These are phyloP conservation scores for Cyberlindnera euphorbiiphila DNA, from an alignment of 805 yeast species.

Conservation along the genomic window DNA sequence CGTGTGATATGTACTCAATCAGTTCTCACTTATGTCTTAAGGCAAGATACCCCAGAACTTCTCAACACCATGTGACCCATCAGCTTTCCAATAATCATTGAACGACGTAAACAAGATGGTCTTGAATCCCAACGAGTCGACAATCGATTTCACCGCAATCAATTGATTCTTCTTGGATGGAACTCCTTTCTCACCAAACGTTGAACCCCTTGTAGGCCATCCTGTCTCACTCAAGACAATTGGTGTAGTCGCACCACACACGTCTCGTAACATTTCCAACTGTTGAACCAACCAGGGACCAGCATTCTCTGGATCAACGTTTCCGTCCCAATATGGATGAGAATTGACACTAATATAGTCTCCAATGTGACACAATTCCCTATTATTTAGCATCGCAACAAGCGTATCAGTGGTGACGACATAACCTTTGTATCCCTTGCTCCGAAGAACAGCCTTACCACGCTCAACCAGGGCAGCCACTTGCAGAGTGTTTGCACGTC, in stretches of 20 bases:
- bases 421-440: slow-evolving; percentile 46
- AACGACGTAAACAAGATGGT: slow-evolving; percentile 57
- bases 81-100: slow-evolving; percentile 60
- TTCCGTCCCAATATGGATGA: slow-evolving; percentile 64
- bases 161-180: slow-evolving; percentile 52
- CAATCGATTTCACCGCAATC: slow-evolving; percentile 48
- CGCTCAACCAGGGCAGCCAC: slow-evolving; percentile 43
- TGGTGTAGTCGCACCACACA: slow-evolving; percentile 40
- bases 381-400: slow-evolving; percentile 49
- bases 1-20: too few species aligned
- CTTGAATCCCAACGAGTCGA: slow-evolving; percentile 41
- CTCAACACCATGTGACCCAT: slow-evolving; percentile 55
- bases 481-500: slow-evolving; percentile 41
- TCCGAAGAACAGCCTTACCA: slow-evolving; percentile 43
- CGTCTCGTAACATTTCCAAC: slow-evolving; percentile 38
- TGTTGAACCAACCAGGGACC: slow-evolving; percentile 52
- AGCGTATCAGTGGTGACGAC: slow-evolving; percentile 63
- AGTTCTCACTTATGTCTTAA: too few species aligned
- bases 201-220: slow-evolving; percentile 61
- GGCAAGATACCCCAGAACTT: slow-evolving; percentile 42
- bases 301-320: slow-evolving; percentile 44
- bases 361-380: slow-evolving; percentile 48
- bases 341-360: slow-evolving; percentile 65
- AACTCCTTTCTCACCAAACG: slow-evolving; percentile 46
- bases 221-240: slow-evolving; percentile 55